Conservation (phyloP, 1,139 yeast species). For the Yarrowia galli region DNA sequence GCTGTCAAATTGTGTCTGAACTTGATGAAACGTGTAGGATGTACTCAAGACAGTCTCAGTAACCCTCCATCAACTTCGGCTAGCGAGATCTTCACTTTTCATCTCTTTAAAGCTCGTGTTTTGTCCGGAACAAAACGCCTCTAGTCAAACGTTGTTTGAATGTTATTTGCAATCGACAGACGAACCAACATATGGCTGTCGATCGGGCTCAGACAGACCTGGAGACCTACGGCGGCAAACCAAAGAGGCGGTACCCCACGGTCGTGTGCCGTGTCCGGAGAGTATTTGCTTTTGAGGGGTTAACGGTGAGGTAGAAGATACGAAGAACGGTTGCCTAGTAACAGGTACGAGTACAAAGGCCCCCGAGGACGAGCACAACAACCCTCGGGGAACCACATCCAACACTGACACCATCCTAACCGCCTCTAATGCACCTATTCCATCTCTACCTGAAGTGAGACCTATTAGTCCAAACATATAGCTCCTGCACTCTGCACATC, state of each 20-base stretch:
- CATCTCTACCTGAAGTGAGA: no score
- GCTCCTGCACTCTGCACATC: no score
- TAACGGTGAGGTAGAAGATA: not conserved
- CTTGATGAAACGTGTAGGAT: not conserved
- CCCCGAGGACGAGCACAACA: no score
- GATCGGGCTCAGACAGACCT: not conserved
- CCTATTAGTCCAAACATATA: no score
- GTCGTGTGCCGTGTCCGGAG: not conserved
- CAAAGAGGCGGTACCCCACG: not conserved
- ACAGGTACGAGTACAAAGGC: no score
- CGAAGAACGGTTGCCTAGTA: no score
- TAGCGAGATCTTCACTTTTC: not conserved
- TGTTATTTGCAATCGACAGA: conserved; percentile 16
- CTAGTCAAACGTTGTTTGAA: not conserved
- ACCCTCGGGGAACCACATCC: no score
- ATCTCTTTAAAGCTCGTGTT: not conserved
- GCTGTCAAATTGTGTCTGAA: not conserved
- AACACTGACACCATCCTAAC: not conserved
- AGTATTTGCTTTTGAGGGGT: not conserved
- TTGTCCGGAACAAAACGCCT: not conserved
- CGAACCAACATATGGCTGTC: not conserved
- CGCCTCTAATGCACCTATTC: not conserved
- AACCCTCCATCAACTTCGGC: not conserved
- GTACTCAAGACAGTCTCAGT: not conserved
- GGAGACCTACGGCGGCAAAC: not conserved